Percentiles rank a stretch among this genome's conserved stretches.
phyloP scores from a whole-genome alignment of 192 early-diverging fungal genomes.

The Anaeromyces robustus region DNA sequence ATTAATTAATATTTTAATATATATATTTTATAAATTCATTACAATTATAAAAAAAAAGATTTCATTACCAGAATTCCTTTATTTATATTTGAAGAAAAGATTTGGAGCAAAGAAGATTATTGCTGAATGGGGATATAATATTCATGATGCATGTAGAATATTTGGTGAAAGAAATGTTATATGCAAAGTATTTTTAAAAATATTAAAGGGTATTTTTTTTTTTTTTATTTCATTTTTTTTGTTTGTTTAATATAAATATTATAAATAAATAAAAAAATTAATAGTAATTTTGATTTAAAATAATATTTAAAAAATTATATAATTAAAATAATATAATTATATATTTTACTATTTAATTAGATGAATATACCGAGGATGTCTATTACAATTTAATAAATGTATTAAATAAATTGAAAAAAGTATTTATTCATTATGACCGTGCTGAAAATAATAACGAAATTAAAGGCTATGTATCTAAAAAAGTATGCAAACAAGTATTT shows the following conservation, averaged over 20 bases:
- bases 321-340: no score
- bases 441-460: not conserved
- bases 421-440: not conserved
- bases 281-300: no score
- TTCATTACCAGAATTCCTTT: slow-evolving; percentile 30
- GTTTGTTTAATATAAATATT: no score
- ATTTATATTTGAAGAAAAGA: slow-evolving; percentile 35
- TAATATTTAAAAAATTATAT: no score
- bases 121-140: slow-evolving; percentile 45
- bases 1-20: no score
- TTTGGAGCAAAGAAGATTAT: slow-evolving; percentile 32
- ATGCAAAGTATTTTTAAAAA: slow-evolving; percentile 18
- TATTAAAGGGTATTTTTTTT: slow-evolving; percentile 14
- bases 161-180: slow-evolving; percentile 15
- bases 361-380: not conserved
- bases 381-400: not conserved
- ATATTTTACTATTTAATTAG: not conserved
- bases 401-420: not conserved
- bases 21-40: no score
- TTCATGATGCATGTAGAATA: slow-evolving; percentile 18
- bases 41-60: not conserved
- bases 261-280: no score
- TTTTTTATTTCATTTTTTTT: no score
- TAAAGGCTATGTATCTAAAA: not conserved
- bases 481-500: not conserved